Evolutionary conservation across 805 yeast genomes (phyloP), one percentile per base, ranked within the genome.

Genomic region (Wickerhamomyces queroliae): DNA sequence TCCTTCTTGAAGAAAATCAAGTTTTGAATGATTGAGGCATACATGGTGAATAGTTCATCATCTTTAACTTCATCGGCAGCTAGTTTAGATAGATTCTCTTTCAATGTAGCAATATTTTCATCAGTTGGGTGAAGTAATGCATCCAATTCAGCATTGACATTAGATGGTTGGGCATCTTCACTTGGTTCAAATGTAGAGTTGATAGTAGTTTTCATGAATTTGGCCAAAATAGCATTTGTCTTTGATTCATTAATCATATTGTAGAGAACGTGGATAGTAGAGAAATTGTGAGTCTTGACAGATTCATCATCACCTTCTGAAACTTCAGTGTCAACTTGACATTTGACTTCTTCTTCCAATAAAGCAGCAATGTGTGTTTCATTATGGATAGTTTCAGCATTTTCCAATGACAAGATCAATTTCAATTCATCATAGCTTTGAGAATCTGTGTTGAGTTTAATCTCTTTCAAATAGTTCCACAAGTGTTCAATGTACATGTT

Each of bases 101-200:
- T 44, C 38, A 52, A 52, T 16, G 39, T 42, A 5, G 37, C 43
- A 25, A 55, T 55, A 28, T 54, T 53, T 3, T 34, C 37, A 19
- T 58, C 61, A 2, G 47, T 44, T 23, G 64, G 59, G 26, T 55
- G 48, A 37, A 61, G 52, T 21, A 61, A 35, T n/a, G 62, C 51
- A 18, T 48, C 41, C 22, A 61, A 34, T 25, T 55, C 56, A 19
- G 30, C 10, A 37, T 32, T 28, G 7, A 21, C 15, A 19, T 9
- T 25, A 13, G 26, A 12, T 8, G 9, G 15, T 15, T 8, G 9
- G 8, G 9, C 6, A 27, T 4, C 33, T 20, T 28, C 19, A 16
- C 22, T 27, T 19, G 20, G 20, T 27, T 35, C 20, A 20, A 27
- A 25, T 28, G 30, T 15, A 20, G 45, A 22, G 50, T 37, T 9